phyloP scores from a whole-genome alignment of 352 stramenopile genomes.

The Phytophthora tubulina region DNA sequence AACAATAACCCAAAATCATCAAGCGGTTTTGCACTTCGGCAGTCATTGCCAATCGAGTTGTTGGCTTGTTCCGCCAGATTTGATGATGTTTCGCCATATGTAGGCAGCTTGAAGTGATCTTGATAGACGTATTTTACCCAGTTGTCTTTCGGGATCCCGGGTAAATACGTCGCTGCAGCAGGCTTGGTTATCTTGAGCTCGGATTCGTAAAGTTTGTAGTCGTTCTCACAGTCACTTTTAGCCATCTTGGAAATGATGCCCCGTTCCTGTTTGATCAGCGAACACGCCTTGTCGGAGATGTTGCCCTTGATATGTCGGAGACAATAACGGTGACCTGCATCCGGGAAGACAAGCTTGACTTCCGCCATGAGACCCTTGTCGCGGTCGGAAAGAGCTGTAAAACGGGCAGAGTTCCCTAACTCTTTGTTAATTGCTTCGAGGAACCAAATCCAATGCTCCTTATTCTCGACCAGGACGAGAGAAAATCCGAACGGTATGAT shows the following conservation, averaged over 20 bases:
- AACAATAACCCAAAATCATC: neutral
- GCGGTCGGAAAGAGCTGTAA: neutral
- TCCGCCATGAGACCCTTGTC: neutral
- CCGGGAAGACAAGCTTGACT: neutral
- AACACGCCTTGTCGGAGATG: neutral
- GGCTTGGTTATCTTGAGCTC: neutral
- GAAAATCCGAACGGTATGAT: neutral
- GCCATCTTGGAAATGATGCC: neutral
- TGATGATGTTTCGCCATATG: no score
- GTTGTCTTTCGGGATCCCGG: no score
- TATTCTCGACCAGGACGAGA: neutral
- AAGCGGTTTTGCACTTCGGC: neutral
- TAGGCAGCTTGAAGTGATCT: no score
- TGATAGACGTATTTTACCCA: no score
- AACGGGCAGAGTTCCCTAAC: neutral
- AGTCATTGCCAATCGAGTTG: no score
- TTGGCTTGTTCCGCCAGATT: no score
- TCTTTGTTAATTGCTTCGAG: neutral
- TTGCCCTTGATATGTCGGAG: neutral
- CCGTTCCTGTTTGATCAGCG: neutral
- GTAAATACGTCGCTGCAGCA: neutral
- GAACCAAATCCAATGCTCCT: neutral
- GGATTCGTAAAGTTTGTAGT: neutral
- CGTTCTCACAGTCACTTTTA: neutral
- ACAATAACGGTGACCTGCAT: neutral